Evolutionary conservation across 768 basidiomycete species (phyloP).

Genomic region (Coprinopsis sp.): DNA sequence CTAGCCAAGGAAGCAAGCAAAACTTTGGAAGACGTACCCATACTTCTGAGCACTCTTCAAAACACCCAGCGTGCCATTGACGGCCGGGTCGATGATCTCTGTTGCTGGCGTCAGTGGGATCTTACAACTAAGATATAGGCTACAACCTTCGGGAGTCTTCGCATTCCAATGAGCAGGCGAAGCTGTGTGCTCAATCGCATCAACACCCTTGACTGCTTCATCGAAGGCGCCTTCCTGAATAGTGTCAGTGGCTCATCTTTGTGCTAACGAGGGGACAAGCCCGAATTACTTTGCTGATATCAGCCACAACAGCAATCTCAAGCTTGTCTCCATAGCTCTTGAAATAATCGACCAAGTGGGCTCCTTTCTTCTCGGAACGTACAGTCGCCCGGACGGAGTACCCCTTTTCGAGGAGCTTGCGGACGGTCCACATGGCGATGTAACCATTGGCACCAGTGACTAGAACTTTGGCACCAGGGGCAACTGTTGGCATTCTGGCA

Average conservation of each 20-base stretch:
- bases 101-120: no score
- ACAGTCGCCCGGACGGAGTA: conserved; percentile 66
- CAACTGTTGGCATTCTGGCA: no score
- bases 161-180: conserved; percentile 46
- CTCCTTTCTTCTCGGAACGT: conserved; percentile 55
- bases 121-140: not conserved
- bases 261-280: not conserved
- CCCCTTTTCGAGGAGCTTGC: conserved; percentile 48
- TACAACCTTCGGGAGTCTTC: conserved; percentile 35
- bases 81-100: conserved; percentile 65
- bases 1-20: not conserved
- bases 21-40: not conserved
- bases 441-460: no score
- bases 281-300: conserved; percentile 44
- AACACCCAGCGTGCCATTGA: conserved; percentile 58
- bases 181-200: conserved; percentile 56
- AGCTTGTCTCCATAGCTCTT: conserved; percentile 50
- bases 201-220: conserved; percentile 64
- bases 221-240: conserved; percentile 59
- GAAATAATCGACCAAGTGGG: conserved; percentile 44
- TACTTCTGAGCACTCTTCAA: conserved; percentile 47
- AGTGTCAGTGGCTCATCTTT: not conserved
- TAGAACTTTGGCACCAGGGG: conserved; percentile 30
- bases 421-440: no score
- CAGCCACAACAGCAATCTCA: conserved; percentile 58